Percentiles rank a stretch among this genome's conserved stretches.
Conservation (phyloP, 495 filamentous ascomycete species). For the Aspergillus coremiiformis region DNA sequence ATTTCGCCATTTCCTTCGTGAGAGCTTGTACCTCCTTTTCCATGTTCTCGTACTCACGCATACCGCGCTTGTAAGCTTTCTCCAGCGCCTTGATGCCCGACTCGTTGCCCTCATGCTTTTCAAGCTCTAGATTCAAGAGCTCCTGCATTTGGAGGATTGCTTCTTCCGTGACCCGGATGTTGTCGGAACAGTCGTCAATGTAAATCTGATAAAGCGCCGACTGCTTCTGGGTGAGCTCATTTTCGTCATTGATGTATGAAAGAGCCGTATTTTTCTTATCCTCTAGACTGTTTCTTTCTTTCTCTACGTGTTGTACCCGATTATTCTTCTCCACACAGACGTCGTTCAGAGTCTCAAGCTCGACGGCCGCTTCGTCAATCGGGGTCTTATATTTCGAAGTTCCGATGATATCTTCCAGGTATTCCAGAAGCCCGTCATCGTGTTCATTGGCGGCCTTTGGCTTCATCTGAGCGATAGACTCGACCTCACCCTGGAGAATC, state of each 20-base stretch:
- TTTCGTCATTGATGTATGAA: conserved; percentile 82
- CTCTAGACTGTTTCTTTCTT: conserved; percentile 84
- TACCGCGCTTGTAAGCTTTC: conserved; percentile 72
- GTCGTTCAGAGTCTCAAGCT: conserved; percentile 89
- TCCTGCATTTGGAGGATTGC: conserved; percentile 84
- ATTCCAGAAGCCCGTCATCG: conserved; percentile 92
- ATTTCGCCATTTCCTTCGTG: conserved; percentile 80
- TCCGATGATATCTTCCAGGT: conserved; percentile 96
- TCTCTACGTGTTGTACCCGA: conserved; percentile 95
- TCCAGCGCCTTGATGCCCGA: conserved; percentile 84
- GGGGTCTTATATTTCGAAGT: conserved; percentile 96
- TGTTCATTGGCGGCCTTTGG: conserved; percentile 89
- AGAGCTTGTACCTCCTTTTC: conserved; percentile 76
- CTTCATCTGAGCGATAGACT: conserved; percentile 99
- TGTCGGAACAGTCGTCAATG: conserved; percentile 77
- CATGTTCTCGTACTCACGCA: conserved; percentile 72
- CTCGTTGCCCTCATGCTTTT: conserved; percentile 87
- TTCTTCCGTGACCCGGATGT: conserved; percentile 82
- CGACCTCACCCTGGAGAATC: conserved; percentile 95
- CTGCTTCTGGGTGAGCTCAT: conserved; percentile 84
- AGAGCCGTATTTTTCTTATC: conserved; percentile 95
- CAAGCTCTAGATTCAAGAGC: conserved; percentile 77
- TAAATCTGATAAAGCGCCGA: conserved; percentile 86
- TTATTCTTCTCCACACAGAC: conserved; percentile 89
- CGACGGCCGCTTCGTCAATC: conserved; percentile 84